Evolutionary conservation across 208 protist species (phyloP).

Genomic region (Trypanosoma brucei): DNA sequence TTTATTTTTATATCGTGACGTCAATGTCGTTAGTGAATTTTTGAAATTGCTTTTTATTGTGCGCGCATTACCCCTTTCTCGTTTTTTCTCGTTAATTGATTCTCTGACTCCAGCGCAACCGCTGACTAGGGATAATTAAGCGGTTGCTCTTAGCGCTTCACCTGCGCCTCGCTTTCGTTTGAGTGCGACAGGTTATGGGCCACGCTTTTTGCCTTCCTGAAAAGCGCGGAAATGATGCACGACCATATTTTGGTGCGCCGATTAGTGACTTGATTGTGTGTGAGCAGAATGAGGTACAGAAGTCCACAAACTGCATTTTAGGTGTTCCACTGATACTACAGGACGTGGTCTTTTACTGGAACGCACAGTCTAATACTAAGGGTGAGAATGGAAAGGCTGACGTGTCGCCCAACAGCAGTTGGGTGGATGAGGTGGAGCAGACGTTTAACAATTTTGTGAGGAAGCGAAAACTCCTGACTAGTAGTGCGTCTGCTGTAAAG

Average conservation of each 20-base stretch:
- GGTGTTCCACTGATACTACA: constrained; percentile 52
- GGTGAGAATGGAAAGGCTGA: not conserved
- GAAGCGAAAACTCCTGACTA: constrained; percentile 10
- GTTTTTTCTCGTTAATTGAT: not conserved
- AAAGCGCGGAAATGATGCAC: not conserved
- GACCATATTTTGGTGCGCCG: constrained; percentile 36
- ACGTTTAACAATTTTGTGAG: constrained; percentile 21
- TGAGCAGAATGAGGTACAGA: constrained; percentile 30
- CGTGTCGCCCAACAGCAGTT: constrained; percentile 15
- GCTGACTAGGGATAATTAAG: too few species aligned
- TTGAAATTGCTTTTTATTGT: too few species aligned
- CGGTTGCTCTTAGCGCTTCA: too few species aligned
- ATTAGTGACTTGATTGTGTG: constrained; percentile 34
- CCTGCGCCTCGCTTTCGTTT: not conserved
- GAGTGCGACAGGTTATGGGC: not conserved
- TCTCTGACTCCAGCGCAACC: not conserved
- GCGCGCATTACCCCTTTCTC: too few species aligned
- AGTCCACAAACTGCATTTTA: constrained; percentile 26
- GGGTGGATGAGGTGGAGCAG: constrained; percentile 15
- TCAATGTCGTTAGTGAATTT: too few species aligned
- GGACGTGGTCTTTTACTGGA: constrained; percentile 40
- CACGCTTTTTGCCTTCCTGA: constrained; percentile 14
- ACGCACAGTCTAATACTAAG: not conserved
- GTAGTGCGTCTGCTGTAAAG: not conserved
- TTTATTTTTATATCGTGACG: too few species aligned